Evolutionary conservation across 768 basidiomycete species (phyloP).

Genomic region (Termitomyces sp.): DNA sequence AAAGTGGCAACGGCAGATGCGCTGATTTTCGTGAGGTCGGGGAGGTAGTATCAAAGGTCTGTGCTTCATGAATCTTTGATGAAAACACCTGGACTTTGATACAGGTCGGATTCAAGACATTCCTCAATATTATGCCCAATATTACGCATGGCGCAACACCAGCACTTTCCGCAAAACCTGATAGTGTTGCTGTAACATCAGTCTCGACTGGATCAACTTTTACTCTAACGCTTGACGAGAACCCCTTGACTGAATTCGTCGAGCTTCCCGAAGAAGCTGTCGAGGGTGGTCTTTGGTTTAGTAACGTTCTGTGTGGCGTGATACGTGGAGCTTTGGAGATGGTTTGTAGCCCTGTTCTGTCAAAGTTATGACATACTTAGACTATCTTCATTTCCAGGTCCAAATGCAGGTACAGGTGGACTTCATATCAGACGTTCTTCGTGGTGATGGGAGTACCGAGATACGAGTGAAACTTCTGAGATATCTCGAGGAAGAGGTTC

Average conservation of each 20-base stretch:
- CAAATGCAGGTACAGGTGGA: slow-evolving; percentile 92
- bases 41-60: slow-evolving; percentile 91
- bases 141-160: slow-evolving; percentile 65
- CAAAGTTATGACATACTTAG: neutral
- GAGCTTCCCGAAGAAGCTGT: slow-evolving; percentile 92
- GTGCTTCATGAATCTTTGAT: slow-evolving; percentile 11
- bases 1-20: slow-evolving; percentile 88
- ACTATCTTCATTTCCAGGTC: slow-evolving; percentile 45
- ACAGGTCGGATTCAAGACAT: slow-evolving; percentile 97
- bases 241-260: slow-evolving; percentile 94
- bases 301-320: slow-evolving; percentile 94
- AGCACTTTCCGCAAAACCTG: slow-evolving; percentile 44
- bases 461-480: slow-evolving; percentile 87
- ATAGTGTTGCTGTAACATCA: slow-evolving; percentile 34
- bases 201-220: slow-evolving; percentile 57
- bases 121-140: slow-evolving; percentile 86
- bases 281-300: slow-evolving; percentile 94
- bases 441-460: slow-evolving; percentile 93
- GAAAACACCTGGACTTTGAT: neutral
- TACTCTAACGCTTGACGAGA: slow-evolving; percentile 87
- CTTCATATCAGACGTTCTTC: slow-evolving; percentile 85
- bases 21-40: slow-evolving; percentile 92
- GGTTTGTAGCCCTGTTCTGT: slow-evolving; percentile 45
- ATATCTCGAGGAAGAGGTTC: slow-evolving; percentile 94
- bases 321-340: slow-evolving; percentile 92